phyloP scores from a whole-genome alignment of 257 asterid genomes.

The Jaltomata sinuosa region DNA sequence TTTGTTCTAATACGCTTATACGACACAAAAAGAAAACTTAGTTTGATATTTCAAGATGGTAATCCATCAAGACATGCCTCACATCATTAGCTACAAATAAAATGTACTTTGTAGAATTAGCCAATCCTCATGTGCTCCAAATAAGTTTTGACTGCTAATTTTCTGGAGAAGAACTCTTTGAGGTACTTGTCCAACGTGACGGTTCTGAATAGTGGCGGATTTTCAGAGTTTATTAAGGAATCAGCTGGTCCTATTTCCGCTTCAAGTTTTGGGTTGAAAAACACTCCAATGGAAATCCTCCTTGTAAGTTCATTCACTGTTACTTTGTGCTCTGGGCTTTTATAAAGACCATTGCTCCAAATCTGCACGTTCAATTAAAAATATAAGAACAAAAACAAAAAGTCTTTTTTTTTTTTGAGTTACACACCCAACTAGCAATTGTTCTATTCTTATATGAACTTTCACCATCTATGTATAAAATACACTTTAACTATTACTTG shows the following conservation, averaged over 20 bases:
- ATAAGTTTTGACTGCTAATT: not conserved
- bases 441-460: not conserved
- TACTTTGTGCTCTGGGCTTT: conserved; percentile 72
- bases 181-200: not conserved
- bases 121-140: not conserved
- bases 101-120: not conserved
- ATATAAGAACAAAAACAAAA: not conserved
- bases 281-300: conserved; percentile 56
- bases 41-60: no score
- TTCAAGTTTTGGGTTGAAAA: conserved; percentile 39
- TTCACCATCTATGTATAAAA: not conserved
- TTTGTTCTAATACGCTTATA: no score
- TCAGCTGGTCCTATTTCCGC: not conserved
- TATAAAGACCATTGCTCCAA: conserved; percentile 57
- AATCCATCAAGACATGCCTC: no score
- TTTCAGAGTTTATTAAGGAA: not conserved
- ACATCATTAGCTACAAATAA: no score
- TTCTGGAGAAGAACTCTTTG: not conserved
- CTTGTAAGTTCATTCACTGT: conserved; percentile 47
- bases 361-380: conserved; percentile 20
- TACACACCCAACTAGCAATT: not conserved
- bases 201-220: not conserved
- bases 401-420: not conserved
- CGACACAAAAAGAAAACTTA: no score
- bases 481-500: not conserved